Evolutionary conservation across 2,329 filamentous ascomycete genomes (phyloP).

Genomic region (Penicillium crustosum): DNA sequence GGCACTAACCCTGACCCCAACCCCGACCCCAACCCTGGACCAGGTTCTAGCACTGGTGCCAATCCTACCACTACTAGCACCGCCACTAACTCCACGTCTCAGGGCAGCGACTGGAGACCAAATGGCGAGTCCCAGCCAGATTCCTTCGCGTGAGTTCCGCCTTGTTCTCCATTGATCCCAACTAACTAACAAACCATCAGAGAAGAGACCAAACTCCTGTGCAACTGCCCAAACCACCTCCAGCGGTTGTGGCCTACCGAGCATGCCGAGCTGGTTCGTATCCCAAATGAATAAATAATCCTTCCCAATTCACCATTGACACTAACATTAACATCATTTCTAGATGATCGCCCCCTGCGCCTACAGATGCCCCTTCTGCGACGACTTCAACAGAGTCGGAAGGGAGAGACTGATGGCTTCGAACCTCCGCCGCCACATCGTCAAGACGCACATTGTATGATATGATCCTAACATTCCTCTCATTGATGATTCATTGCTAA

Average conservation of each 20-base stretch:
- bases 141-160: neutral
- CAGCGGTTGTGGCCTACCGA: neutral
- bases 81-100: no score
- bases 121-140: no score
- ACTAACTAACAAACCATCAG: neutral
- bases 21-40: neutral
- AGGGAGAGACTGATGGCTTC: neutral
- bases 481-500: neutral
- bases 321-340: no score
- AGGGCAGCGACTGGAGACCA: neutral
- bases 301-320: neutral
- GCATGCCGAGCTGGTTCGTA: neutral
- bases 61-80: neutral
- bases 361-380: neutral
- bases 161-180: neutral
- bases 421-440: neutral
- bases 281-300: neutral
- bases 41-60: neutral
- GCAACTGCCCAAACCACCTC: neutral
- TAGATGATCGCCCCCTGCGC: neutral
- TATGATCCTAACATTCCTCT: no score
- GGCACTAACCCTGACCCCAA: neutral
- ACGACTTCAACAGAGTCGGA: neutral
- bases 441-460: neutral
- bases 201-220: fast-evolving